Percentiles rank a stretch among this genome's conserved stretches.
phyloP scores from a whole-genome alignment of 1,284 basidiomycete species.

The Microbotryum scabiosae region DNA sequence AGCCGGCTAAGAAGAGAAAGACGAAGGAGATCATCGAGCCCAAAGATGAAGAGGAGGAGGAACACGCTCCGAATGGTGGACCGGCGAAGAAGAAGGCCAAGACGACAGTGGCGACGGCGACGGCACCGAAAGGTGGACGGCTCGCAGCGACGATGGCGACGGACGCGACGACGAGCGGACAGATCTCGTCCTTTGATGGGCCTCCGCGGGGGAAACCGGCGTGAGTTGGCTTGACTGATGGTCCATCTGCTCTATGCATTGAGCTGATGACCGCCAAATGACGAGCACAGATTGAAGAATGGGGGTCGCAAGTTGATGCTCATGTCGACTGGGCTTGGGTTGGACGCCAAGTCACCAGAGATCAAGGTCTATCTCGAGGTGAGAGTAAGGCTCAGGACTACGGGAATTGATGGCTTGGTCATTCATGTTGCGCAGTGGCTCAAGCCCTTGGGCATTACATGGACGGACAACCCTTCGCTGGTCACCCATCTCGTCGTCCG shows the following conservation, averaged over 20 bases:
- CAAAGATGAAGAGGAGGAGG: no score
- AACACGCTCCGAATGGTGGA: neutral
- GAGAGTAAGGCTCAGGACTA: neutral
- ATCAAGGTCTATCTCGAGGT: conserved; percentile 21
- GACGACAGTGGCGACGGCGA: neutral
- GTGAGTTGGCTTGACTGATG: conserved; percentile 2
- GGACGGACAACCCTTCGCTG: conserved; percentile 53
- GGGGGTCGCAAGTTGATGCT: conserved; percentile 16
- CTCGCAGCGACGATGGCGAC: neutral
- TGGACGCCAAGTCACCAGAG: conserved; percentile 18
- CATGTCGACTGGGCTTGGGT: conserved; percentile 32
- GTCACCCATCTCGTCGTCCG: conserved; percentile 68
- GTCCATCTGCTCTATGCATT: neutral
- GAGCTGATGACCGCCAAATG: neutral
- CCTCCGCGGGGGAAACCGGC: conserved; percentile 24
- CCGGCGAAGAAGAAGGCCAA: neutral
- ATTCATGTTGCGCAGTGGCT: conserved; percentile 46
- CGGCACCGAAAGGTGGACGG: neutral
- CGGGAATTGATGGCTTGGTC: neutral
- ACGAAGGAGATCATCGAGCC: no score
- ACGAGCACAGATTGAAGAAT: neutral
- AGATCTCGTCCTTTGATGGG: conserved; percentile 22
- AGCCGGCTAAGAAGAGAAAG: neutral
- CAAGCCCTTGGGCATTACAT: conserved; percentile 54
- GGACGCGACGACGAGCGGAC: conserved; percentile 7